Evolutionary conservation across 495 filamentous ascomycete species (phyloP).

Genomic region (Penicillium turbatum): DNA sequence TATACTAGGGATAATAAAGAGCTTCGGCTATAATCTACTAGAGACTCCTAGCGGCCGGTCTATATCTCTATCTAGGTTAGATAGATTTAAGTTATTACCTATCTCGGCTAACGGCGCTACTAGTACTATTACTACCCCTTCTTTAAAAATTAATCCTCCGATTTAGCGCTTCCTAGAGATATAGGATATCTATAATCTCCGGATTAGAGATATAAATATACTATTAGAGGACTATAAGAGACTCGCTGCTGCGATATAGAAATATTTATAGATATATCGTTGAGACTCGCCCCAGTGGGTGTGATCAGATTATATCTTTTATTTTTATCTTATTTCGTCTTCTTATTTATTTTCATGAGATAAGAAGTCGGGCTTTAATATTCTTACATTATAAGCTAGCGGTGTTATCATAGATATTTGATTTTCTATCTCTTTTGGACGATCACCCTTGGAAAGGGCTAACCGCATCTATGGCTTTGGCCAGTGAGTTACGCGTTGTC

Average conservation of each 20-base stretch:
- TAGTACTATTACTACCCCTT: conserved; percentile 13
- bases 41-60: conserved; percentile 26
- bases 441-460: conserved; percentile 12
- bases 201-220: conserved; percentile 73
- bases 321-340: neutral
- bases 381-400: conserved; percentile 10
- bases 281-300: conserved; percentile 13
- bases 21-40: conserved; percentile 62
- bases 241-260: conserved; percentile 50
- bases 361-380: neutral
- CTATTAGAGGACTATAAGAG: conserved; percentile 85
- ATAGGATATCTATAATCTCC: conserved; percentile 71
- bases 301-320: neutral
- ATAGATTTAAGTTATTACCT: conserved; percentile 28
- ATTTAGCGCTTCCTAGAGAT: conserved; percentile 77
- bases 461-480: conserved; percentile 10
- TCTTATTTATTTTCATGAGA: neutral
- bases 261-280: conserved; percentile 43
- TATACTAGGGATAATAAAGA: conserved; percentile 67
- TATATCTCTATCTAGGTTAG: conserved; percentile 28
- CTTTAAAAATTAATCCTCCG: conserved; percentile 59
- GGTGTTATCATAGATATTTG: conserved; percentile 14
- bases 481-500: conserved; percentile 9
- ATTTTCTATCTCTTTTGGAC: conserved; percentile 15
- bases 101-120: conserved; percentile 19